Evolutionary conservation across 2,329 filamentous ascomycete species (phyloP), one percentile per base, ranked within the genome.

Genomic region (Phyllosticta citrichinensis): DNA sequence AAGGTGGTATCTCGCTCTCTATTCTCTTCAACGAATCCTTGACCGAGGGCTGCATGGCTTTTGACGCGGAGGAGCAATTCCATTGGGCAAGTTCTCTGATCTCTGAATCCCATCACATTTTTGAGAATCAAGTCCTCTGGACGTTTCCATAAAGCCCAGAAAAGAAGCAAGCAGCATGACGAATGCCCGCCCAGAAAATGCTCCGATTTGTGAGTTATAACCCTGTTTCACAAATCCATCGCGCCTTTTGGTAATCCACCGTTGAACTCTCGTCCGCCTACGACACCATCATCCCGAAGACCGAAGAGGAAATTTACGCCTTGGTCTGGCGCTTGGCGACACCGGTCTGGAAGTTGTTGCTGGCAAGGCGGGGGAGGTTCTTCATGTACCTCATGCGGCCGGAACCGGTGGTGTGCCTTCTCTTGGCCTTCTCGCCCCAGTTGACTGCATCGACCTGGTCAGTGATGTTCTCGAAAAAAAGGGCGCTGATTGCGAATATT

Each of bases 371-470:
- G 76, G 91, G 83, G 77, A 99, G 87, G 74, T 84, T 85, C 85
- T 95, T 96, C 78, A 99, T 85, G 83, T 92, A 90, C 77, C 91
- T 87, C 87, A 92, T 94, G 80, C 94, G 90, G 79, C 94, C 94
- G 76, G 91, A 93, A 74, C 94, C 94, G 77, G 89, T 93, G 76
- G 93, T 97, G 92, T 97, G 97, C 88, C 94, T 95, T 80, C 94
- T 86, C 91, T 97, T 97, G 74, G 92, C 93, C 89, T 99, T 99
- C 87, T 97, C 93, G 80, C 89, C 86, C 94, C 94, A 99, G 89
- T 99, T 97, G 88, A 87, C 93, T 97, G 76, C 77, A 67, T 66
- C 73, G 22, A 57, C 56, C 54, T 59, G 58, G 68, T 73, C 65
- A 73, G 68, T 55, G 33, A 59, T 60, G 52, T 25, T 62, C 25